phyloP scores from a whole-genome alignment of 1,139 yeast genomes.

The Hansenula anomala region DNA sequence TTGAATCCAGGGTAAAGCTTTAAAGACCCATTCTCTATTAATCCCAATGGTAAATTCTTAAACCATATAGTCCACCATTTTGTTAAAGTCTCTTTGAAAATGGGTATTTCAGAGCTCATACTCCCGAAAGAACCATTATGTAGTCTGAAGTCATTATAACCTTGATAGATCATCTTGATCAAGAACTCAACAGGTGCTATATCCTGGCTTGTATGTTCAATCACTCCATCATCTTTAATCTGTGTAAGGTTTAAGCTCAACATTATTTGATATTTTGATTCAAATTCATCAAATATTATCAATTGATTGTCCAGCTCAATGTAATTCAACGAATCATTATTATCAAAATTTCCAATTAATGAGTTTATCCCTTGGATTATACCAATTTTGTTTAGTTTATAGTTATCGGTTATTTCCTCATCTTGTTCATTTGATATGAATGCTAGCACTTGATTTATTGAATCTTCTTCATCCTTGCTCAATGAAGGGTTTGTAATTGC shows the following conservation, averaged over 20 bases:
- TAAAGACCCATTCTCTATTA: constrained; percentile 18
- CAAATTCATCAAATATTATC: constrained; percentile 23
- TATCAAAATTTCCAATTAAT: constrained; percentile 19
- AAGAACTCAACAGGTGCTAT: constrained; percentile 13
- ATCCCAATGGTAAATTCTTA: constrained; percentile 8
- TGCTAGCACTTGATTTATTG: constrained; percentile 7
- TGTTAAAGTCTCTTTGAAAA: constrained; percentile 9
- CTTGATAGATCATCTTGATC: constrained; percentile 7
- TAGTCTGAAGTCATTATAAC: constrained; percentile 18
- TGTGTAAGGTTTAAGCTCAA: constrained; percentile 10
- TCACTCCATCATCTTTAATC: constrained; percentile 12
- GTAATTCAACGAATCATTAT: constrained; percentile 14
- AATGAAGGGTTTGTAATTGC: constrained; percentile 17
- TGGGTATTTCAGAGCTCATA: too few relatives aligned
- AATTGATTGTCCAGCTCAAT: constrained; percentile 25
- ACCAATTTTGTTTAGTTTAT: constrained; percentile 30
- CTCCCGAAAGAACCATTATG: constrained; percentile 21
- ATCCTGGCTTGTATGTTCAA: constrained; percentile 8
- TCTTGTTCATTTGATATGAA: constrained; percentile 5
- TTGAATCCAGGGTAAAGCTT: constrained; percentile 10
- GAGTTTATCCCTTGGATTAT: constrained; percentile 32
- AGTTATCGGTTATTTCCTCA: constrained; percentile 15
- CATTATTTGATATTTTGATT: constrained; percentile 13
- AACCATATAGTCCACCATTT: constrained; percentile 22
- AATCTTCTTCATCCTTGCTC: constrained; percentile 4